A percentile compares a stretch with the other conserved stretches of the same genome.
These are phyloP conservation scores for Sporothrix globosa DNA, from an alignment of 2,329 filamentous ascomycete genomes.

Conservation along the genomic window DNA sequence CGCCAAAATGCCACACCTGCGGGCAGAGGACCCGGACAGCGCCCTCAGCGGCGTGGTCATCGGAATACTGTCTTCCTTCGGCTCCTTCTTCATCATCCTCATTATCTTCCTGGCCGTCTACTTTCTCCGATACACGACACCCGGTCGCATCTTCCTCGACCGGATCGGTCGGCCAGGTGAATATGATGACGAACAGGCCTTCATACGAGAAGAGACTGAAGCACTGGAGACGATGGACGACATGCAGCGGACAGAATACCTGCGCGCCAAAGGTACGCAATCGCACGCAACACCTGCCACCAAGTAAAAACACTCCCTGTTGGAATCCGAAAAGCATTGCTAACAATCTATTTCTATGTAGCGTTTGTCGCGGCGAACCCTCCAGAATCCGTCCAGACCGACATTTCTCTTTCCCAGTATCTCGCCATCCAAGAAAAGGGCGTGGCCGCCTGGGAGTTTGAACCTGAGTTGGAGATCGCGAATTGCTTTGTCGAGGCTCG, in stretches of 20 bases:
- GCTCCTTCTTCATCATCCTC: conserved; percentile 82
- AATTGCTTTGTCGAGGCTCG: conserved; percentile 97
- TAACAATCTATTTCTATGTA: conserved; percentile 45
- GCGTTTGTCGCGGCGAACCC: conserved; percentile 94
- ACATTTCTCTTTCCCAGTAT: conserved; percentile 97
- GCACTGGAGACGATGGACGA: conserved; percentile 96
- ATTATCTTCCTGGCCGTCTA: conserved; percentile 81
- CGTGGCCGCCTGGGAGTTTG: conserved; percentile 99
- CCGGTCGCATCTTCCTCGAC: conserved; percentile 89
- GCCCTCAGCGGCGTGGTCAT: conserved; percentile 79
- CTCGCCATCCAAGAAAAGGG: conserved; percentile 98
- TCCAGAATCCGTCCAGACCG: conserved; percentile 91
- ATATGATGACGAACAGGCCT: conserved; percentile 96
- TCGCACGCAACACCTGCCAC: too few relatives aligned
- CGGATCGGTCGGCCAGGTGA: conserved; percentile 91
- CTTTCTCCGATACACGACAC: conserved; percentile 88
- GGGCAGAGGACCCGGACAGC: conserved; percentile 34
- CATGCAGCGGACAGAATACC: conserved; percentile 82
- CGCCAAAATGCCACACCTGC: conserved; percentile 24
- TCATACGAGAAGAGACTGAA: conserved; percentile 89
- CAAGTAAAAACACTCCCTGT: background rate
- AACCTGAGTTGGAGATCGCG: conserved; percentile 97
- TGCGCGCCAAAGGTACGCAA: conserved; percentile 84
- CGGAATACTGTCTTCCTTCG: conserved; percentile 90
- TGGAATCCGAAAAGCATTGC: background rate